Evolutionary conservation across 306 rosid species (phyloP).

Genomic region (Sicyos edulis): DNA sequence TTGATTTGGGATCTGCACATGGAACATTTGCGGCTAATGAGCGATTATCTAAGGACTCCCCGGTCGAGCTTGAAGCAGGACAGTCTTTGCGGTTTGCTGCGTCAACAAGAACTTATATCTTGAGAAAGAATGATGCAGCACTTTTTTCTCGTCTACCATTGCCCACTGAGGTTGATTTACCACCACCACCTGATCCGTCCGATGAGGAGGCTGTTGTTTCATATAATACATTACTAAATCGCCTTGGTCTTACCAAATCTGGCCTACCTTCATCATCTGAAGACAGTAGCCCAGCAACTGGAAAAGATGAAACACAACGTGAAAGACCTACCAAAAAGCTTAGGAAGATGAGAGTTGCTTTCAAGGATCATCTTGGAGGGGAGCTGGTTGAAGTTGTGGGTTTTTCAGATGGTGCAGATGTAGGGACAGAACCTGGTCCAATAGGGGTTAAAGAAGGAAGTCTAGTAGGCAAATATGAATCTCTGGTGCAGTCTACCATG

Average conservation of each 20-base stretch:
- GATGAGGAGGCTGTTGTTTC: constrained; percentile 87
- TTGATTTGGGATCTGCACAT: constrained; percentile 96
- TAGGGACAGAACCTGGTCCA: constrained; percentile 94
- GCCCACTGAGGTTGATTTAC: constrained; percentile 58
- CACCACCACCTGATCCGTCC: constrained; percentile 81
- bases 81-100: constrained; percentile 97
- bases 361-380: constrained; percentile 95
- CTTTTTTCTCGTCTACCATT: constrained; percentile 71
- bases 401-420: constrained; percentile 85
- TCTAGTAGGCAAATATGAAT: constrained; percentile 90
- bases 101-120: constrained; percentile 69
- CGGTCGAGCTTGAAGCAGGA: constrained; percentile 89
- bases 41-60: constrained; percentile 82
- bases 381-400: constrained; percentile 87
- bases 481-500: constrained; percentile 81
- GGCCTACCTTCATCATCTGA: constrained; percentile 38
- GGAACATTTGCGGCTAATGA: constrained; percentile 99
- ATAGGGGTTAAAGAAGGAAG: constrained; percentile 96
- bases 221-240: constrained; percentile 78
- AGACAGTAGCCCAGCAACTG: constrained; percentile 32
- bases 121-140: constrained; percentile 79
- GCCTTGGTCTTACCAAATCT: constrained; percentile 62
- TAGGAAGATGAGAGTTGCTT: constrained; percentile 69
- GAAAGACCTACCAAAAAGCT: constrained; percentile 69
- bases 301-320: constrained; percentile 32